phyloP scores from a whole-genome alignment of 83 land plant genomes.

The Picea abies region DNA sequence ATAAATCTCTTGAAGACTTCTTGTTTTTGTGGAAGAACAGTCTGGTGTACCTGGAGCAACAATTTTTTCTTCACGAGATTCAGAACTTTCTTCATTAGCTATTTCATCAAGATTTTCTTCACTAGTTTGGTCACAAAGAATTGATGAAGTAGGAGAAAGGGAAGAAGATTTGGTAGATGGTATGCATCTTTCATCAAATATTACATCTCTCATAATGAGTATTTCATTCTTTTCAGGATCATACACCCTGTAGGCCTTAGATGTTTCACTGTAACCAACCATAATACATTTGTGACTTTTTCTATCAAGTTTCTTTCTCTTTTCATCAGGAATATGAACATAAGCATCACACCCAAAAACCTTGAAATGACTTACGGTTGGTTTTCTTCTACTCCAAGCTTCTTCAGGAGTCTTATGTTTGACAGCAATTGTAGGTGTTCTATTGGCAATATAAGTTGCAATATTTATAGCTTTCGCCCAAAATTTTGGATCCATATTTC shows the following conservation, averaged over 20 bases:
- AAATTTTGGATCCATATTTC: conserved; percentile 5
- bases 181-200: background rate
- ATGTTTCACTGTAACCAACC: background rate
- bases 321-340: background rate
- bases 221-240: background rate
- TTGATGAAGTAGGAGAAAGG: too few relatives aligned
- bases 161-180: too few relatives aligned
- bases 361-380: background rate
- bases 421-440: too few relatives aligned
- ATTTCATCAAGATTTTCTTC: too few relatives aligned
- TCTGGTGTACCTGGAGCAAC: too few relatives aligned
- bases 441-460: too few relatives aligned
- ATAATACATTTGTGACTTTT: background rate
- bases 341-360: background rate
- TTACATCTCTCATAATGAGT: background rate
- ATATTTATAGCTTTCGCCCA: too few relatives aligned
- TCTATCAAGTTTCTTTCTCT: background rate
- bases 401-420: background rate
- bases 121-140: too few relatives aligned
- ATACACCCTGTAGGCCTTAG: background rate
- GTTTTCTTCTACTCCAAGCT: conserved; percentile 1
- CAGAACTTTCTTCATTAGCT: too few relatives aligned
- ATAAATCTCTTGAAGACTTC: too few relatives aligned
- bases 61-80: too few relatives aligned
- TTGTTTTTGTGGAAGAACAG: too few relatives aligned